Base-by-base conservation (phyloP, 495 filamentous ascomycete species). In the Penicillium steckii region DNA sequence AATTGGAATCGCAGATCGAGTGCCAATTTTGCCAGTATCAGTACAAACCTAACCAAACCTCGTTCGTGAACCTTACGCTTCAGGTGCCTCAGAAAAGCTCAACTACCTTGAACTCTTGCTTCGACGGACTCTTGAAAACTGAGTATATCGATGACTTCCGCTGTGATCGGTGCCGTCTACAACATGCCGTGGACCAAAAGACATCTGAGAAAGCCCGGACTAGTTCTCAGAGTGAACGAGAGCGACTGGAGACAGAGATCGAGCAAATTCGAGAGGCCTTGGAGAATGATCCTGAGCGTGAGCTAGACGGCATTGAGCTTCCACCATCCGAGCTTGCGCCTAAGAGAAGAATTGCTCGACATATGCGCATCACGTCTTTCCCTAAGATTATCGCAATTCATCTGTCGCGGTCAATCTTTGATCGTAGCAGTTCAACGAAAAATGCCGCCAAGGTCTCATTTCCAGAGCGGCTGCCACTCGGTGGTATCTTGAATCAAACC, bases 101-200 rank as follows among this genome's bases (percentile, higher is more conserved):
- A 7, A 82, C 87, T 2, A 82, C 82, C 7, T 76, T 90, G 32
- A 82, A 80, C 55, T 73, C 80, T 3, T 97, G 95, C 64, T 92
- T 97, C 50, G 94, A 99, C 67, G 88, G 87, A 15, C 83, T 97
- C 67, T 84, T 99, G 55, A 97, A 96, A 65, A 90, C 86, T 0
- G 94, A 99, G 61, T 86, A 89, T 62, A 96, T 99, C 45, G 95
- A 99, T 45, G 94, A 96, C 63, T 99, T 93, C 72, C 88, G 87
- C 42, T 99, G 94, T 67, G 94, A 97, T 52, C 88, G 84, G 59
- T 98, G 94, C 53, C 87, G 89, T 9, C 77, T 98, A n/a, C 66
- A 87, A 40, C 86, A 96, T 70, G 91, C 92, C 2, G 52, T 90
- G 17, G 75, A 79, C 17, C 45, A 60, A 18, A 77, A 74, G 44